Evolutionary conservation across 352 stramenopile genomes (phyloP).

Genomic region (Phytophthora quininea): DNA sequence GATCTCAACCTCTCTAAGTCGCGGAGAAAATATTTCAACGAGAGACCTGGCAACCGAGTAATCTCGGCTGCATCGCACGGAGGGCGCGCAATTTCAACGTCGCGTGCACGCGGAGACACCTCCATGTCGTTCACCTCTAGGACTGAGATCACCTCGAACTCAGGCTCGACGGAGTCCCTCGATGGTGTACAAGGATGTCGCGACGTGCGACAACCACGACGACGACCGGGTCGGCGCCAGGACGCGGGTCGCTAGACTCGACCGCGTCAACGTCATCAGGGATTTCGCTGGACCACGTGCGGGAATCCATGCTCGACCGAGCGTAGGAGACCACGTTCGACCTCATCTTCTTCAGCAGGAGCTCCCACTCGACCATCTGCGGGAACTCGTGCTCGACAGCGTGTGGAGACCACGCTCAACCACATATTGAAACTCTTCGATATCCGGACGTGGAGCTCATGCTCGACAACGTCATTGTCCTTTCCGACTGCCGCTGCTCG

Average conservation of each 20-base stretch:
- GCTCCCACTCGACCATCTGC: no score
- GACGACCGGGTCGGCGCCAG: not conserved
- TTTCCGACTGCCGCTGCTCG: no score
- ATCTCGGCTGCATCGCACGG: not conserved
- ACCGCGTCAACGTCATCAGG: not conserved
- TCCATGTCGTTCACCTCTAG: not conserved
- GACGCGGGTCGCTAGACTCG: not conserved
- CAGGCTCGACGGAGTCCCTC: not conserved
- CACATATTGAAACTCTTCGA: no score
- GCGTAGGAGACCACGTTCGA: not conserved
- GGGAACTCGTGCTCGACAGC: no score
- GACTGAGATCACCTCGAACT: not conserved
- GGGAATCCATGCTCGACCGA: slow-evolving; percentile 2
- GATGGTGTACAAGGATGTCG: not conserved
- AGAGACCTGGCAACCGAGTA: slow-evolving; percentile 1
- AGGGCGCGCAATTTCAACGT: slow-evolving; percentile 6
- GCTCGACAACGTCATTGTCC: not conserved
- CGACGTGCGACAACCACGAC: not conserved
- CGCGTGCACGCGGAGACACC: not conserved
- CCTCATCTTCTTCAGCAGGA: not conserved
- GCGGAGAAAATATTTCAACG: slow-evolving; percentile 22
- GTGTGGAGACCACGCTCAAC: no score
- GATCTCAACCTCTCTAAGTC: slow-evolving; percentile 7
- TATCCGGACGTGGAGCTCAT: no score
- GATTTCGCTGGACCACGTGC: not conserved